phyloP scores from a whole-genome alignment of 768 basidiomycete genomes.

The Heimioporus sp. region DNA sequence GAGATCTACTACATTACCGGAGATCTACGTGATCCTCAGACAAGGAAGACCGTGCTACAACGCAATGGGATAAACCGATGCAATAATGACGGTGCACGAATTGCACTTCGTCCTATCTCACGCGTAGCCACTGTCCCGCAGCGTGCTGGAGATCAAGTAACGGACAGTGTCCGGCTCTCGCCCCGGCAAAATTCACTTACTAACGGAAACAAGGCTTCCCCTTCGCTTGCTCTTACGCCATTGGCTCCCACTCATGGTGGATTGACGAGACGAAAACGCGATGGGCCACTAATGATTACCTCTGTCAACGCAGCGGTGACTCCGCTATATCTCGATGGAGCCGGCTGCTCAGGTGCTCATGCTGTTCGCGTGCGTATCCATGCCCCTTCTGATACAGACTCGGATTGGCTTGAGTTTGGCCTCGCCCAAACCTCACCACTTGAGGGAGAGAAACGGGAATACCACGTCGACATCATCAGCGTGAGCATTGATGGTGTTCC shows the following conservation, averaged over 20 bases:
- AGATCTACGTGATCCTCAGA: conserved; percentile 56
- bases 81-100: conserved; percentile 57
- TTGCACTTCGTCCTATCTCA: conserved; percentile 47
- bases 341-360: conserved; percentile 44
- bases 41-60: conserved; percentile 61
- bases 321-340: conserved; percentile 36
- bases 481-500: conserved; percentile 66
- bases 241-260: conserved; percentile 23
- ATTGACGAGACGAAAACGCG: conserved; percentile 41
- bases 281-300: conserved; percentile 62
- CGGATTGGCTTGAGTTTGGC: conserved; percentile 79
- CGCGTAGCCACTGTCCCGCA: conserved; percentile 17
- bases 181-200: conserved; percentile 19
- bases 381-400: conserved; percentile 54
- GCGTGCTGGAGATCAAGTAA: conserved; percentile 19
- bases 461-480: conserved; percentile 48
- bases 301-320: conserved; percentile 54
- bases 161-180: conserved; percentile 19
- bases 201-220: conserved; percentile 14
- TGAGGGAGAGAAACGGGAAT: conserved; percentile 27
- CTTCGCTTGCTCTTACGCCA: conserved; percentile 6
- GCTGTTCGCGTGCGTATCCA: conserved; percentile 58
- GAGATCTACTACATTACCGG: conserved; percentile 64
- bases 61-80: conserved; percentile 59
- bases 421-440: conserved; percentile 42